Conservation (phyloP, 192 early-diverging fungal species). For the Borealophlyctis nickersoniae region DNA sequence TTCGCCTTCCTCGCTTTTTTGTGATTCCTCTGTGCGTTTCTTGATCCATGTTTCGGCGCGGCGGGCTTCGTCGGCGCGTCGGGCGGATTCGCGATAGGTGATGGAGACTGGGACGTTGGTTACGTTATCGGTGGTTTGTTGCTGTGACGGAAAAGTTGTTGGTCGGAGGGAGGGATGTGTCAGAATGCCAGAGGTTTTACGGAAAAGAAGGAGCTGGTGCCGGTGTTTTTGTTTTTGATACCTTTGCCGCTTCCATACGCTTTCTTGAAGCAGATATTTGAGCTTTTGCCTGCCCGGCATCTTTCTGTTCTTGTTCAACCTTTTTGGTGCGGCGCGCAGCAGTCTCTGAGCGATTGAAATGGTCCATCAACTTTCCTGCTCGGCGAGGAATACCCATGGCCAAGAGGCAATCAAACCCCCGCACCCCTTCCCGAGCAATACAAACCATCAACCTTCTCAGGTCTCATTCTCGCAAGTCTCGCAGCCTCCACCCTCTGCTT, state of each 20-base stretch:
- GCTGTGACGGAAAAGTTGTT: conserved; percentile 3
- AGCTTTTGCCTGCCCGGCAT: conserved; percentile 38
- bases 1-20: conserved; percentile 18
- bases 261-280: conserved; percentile 34
- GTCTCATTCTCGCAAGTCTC: conserved; percentile 37
- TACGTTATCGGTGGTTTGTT: conserved; percentile 32
- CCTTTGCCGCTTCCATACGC: conserved; percentile 42
- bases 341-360: neutral
- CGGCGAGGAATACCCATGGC: neutral
- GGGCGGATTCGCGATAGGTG: conserved; percentile 38
- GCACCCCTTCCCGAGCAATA: neutral
- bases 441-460: conserved; percentile 44
- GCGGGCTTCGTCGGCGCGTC: conserved; percentile 45
- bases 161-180: neutral
- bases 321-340: conserved; percentile 32
- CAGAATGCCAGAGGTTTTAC: neutral
- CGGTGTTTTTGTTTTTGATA: conserved; percentile 12
- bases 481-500: conserved; percentile 44
- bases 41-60: conserved; percentile 40
- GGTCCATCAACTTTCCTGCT: too few species aligned
- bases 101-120: conserved; percentile 47
- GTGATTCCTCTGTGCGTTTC: conserved; percentile 39
- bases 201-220: neutral
- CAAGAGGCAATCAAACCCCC: neutral
- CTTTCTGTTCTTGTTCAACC: conserved; percentile 37